A percentile compares a stretch with the other conserved stretches of the same genome.
Conservation (phyloP, 2,329 filamentous ascomycete genomes). For the Aspergillus clavatus region DNA sequence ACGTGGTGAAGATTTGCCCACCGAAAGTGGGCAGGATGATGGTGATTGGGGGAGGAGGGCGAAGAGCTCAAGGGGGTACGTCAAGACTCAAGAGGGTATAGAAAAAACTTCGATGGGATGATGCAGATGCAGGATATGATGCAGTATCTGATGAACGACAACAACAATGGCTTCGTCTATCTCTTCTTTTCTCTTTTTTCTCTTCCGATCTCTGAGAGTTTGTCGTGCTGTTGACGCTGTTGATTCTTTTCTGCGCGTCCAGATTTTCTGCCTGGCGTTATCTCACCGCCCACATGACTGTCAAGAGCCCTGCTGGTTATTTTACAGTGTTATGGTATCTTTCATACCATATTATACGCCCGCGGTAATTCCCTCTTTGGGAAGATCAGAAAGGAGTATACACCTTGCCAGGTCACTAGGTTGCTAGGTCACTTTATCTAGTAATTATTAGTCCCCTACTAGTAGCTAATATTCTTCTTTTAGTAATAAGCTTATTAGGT, state of each 20-base stretch:
- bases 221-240: neutral
- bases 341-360: neutral
- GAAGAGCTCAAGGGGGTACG: neutral
- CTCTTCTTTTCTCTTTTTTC: neutral
- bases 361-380: no score
- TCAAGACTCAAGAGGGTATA: no score
- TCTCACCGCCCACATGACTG: conserved; percentile 26
- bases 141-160: neutral
- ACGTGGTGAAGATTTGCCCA: conserved; percentile 30
- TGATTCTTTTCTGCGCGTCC: conserved; percentile 12
- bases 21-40: conserved; percentile 15
- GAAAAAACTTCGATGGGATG: no score
- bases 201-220: neutral
- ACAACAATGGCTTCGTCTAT: neutral
- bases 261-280: conserved; percentile 20
- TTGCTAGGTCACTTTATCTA: no score
- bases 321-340: neutral
- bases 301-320: conserved; percentile 14
- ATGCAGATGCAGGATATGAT: neutral
- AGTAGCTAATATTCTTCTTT: no score
- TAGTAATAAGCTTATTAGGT: no score
- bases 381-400: no score
- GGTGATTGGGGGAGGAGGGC: neutral
- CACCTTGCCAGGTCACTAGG: no score
- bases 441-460: no score